phyloP scores from a whole-genome alignment of 257 asterid genomes.

The Fraxinus cuspidata region DNA sequence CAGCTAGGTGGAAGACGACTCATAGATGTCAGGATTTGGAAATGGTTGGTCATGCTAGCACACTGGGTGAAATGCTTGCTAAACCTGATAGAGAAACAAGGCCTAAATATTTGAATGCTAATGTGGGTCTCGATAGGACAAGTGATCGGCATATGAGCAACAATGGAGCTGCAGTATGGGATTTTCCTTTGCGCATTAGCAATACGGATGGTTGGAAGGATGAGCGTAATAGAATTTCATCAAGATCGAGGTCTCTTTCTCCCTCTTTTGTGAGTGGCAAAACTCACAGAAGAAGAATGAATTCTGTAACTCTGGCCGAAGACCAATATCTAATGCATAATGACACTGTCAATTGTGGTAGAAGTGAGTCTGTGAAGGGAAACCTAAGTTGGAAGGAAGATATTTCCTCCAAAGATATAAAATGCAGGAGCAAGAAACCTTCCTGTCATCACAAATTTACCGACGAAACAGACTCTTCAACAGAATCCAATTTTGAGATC shows the following conservation, averaged over 20 bases:
- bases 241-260: constrained; percentile 61
- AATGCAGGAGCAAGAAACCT: constrained; percentile 44
- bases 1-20: constrained; percentile 87
- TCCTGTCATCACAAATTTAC: constrained; percentile 28
- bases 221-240: constrained; percentile 45
- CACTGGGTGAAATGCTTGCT: constrained; percentile 89
- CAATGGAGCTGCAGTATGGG: constrained; percentile 34
- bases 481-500: constrained; percentile 44
- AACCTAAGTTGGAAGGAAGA: constrained; percentile 41
- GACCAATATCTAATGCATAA: constrained; percentile 32
- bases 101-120: constrained; percentile 35
- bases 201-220: constrained; percentile 85
- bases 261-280: constrained; percentile 44
- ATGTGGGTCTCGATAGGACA: constrained; percentile 33
- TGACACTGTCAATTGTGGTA: constrained; percentile 32
- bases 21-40: constrained; percentile 59
- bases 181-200: constrained; percentile 61
- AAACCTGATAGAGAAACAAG: constrained; percentile 46
- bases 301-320: constrained; percentile 35
- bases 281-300: constrained; percentile 40
- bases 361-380: constrained; percentile 49
- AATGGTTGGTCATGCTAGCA: constrained; percentile 53
- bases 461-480: constrained; percentile 38
- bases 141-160: constrained; percentile 28
- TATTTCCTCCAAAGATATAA: constrained; percentile 35